Evolutionary conservation across 2,329 filamentous ascomycete species (phyloP).

Genomic region (Pyricularia pennisetigena): DNA sequence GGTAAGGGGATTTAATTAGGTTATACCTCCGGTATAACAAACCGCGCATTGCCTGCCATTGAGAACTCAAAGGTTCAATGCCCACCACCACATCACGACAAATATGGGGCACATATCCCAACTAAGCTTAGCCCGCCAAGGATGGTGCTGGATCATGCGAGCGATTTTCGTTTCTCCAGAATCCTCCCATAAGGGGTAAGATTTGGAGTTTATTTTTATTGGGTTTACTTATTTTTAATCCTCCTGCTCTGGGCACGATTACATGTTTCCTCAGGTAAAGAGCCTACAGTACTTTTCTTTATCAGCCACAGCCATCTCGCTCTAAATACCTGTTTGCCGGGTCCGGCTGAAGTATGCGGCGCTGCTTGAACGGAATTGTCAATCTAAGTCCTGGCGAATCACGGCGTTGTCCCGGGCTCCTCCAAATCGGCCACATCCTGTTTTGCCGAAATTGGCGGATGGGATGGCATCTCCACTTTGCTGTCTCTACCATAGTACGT

Average conservation of each 20-base stretch:
- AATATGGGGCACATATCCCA: background rate
- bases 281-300: background rate
- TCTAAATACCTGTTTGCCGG: background rate
- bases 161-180: background rate
- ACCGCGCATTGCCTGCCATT: too few relatives aligned
- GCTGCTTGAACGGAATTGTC: background rate
- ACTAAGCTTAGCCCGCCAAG: background rate
- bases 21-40: background rate
- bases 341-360: background rate
- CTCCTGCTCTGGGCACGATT: too few relatives aligned
- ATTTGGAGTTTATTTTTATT: too few relatives aligned
- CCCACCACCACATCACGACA: background rate
- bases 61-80: too few relatives aligned
- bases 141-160: background rate
- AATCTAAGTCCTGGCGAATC: background rate
- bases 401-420: background rate
- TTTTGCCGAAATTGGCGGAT: background rate
- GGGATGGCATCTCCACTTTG: background rate
- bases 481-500: background rate
- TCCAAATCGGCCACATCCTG: background rate
- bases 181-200: background rate
- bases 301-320: background rate
- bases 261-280: too few relatives aligned
- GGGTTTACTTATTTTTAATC: too few relatives aligned
- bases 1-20: too few relatives aligned